Evolutionary conservation across 169 alveolate species (phyloP).

Genomic region (Plasmodium gaboni): DNA sequence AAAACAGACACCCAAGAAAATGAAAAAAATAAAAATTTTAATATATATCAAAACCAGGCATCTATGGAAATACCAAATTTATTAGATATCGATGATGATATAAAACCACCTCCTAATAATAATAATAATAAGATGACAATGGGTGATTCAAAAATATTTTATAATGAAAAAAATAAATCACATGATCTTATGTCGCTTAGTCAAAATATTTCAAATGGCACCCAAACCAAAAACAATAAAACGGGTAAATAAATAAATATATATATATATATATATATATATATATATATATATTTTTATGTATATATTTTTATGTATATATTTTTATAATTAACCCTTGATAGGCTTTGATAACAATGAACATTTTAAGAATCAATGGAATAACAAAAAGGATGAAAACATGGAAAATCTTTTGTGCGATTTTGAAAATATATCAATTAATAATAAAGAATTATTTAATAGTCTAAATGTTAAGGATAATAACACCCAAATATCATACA

Average conservation of each 20-base stretch:
- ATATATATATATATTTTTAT: no score
- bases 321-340: no score
- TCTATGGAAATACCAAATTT: slow-evolving; percentile 16
- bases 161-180: no score
- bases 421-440: slow-evolving; percentile 8
- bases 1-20: slow-evolving; percentile 1
- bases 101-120: background rate
- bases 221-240: no score
- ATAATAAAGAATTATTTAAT: slow-evolving; percentile 30
- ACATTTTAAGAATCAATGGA: background rate
- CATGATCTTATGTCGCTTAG: no score
- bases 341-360: no score
- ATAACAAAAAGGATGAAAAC: background rate
- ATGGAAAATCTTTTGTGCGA: background rate
- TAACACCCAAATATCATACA: no score
- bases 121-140: background rate
- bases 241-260: no score
- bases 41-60: background rate
- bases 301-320: no score
- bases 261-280: no score
- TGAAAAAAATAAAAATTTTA: background rate
- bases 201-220: no score
- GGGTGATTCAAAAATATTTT: no score
- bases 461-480: slow-evolving; percentile 31
- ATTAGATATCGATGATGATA: slow-evolving; percentile 44